Base-by-base conservation (phyloP, 2,329 filamentous ascomycete genomes). In the Thyridium curvatum region DNA sequence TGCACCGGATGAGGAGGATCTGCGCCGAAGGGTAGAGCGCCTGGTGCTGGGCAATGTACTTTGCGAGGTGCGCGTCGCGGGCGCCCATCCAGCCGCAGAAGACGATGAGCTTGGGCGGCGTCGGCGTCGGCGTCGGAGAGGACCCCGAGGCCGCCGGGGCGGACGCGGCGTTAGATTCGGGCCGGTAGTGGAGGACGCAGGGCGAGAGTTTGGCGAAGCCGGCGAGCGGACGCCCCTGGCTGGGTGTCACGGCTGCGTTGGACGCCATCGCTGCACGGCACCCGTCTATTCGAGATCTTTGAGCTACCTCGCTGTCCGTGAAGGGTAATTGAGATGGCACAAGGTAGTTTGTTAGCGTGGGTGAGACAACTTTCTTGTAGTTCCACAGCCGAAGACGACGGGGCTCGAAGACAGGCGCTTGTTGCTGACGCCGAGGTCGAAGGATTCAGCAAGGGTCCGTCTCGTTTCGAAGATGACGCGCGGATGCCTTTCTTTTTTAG, bases 71-170 rank as follows among this genome's bases (percentile, higher is more conserved):
- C 7, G 53, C 52, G 30, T 72, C 65, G n/a, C 52, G 60, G 9
- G 72, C 71, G 33, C 62, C 66, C 62, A 74, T 71, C 72, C 73
- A 77, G 8, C 64, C 58, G 29, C 66, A 61, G 29, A 76, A 35
- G 17, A 74, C 45, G 40, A 76, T 61, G 29, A 76, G 61, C 38
- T 64, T 64, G 12, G 72, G 71, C 9, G 60, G 50, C 2, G 44
- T 29, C 30, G 42, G n/a, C n/a, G n/a, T n/a, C n/a, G n/a, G n/a
- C n/a, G n/a, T 32, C 18, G 26, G 35, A 6, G 32, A 16, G 4
- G 39, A 17, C 3, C 18, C 1, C 2, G 38, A 3, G 0, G 40
- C 4, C 3, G 32, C 10, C 8, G 38, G 2, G 17, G 38, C 13
- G 6, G 29, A 14, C 5, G 28, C 8, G 2, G 48, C 34, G 2